Conservation (phyloP, 768 basidiomycete genomes). For the Mycena rebaudengoi region DNA sequence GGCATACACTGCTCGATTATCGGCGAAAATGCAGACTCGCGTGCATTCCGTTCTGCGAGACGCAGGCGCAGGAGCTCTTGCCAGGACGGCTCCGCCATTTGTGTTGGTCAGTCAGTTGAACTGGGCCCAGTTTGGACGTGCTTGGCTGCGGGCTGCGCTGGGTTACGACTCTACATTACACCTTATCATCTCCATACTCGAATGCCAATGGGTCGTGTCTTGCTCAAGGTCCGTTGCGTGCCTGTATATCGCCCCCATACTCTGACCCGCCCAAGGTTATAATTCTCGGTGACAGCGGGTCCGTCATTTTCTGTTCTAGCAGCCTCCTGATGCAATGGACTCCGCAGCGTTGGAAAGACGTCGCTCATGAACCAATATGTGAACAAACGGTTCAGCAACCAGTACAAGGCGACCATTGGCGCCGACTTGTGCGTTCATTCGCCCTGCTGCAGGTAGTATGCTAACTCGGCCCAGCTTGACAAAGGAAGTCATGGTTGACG, state of each 20-base stretch:
- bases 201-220: slow-evolving; percentile 78
- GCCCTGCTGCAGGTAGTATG: slow-evolving; percentile 22
- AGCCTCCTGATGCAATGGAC: slow-evolving; percentile 23
- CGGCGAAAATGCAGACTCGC: slow-evolving; percentile 81
- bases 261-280: slow-evolving; percentile 74
- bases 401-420: slow-evolving; percentile 99
- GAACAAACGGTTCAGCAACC: slow-evolving; percentile 99
- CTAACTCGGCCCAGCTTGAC: slow-evolving; percentile 72
- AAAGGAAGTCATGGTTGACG: slow-evolving; percentile 99
- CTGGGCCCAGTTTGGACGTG: neutral
- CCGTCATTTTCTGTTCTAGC: slow-evolving; percentile 41
- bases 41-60: slow-evolving; percentile 84
- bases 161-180: slow-evolving; percentile 24
- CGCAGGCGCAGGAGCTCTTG: slow-evolving; percentile 83
- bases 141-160: slow-evolving; percentile 19
- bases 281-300: slow-evolving; percentile 98
- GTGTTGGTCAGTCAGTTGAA: neutral
- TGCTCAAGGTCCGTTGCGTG: slow-evolving; percentile 71
- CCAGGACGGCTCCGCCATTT: slow-evolving; percentile 85
- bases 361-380: slow-evolving; percentile 99
- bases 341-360: slow-evolving; percentile 92
- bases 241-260: neutral
- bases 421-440: slow-evolving; percentile 84
- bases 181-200: slow-evolving; percentile 31
- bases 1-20: slow-evolving; percentile 92